Evolutionary conservation across 495 filamentous ascomycete species (phyloP), one percentile per base, ranked within the genome.

Genomic region (Cairneyella variabilis): DNA sequence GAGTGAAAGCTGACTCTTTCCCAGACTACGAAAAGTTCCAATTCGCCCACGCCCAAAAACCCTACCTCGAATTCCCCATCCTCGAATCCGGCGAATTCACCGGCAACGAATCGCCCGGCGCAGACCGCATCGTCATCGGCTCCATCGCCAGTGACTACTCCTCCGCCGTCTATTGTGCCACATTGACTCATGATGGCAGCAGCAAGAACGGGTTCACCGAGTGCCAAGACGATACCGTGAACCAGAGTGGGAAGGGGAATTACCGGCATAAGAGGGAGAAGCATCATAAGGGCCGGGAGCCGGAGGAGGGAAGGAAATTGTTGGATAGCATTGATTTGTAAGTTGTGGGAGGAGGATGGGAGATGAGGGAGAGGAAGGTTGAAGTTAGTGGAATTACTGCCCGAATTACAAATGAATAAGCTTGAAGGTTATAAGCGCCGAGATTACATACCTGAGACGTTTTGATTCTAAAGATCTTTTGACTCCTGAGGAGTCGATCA

Each of bases 11-110:
- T 45, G 16, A 26, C 25, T 18, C 1, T 3, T 20, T 39, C 28
- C 17, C 36, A 58, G 63, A 64, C 48, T 63, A 62, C 38, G 64
- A 62, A 38, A 42, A 60, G 7, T 66, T 66, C 64, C 17, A 48
- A 12, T 62, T 66, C 56, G n/a, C 34, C 11, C 48, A 64, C 28
- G 59, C 59, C 20, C 30, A 53, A 12, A 60, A 62, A 23, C 59
- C 64, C 20, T 66, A 64, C 32, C 39, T 63, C 12, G 64, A 64
- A 37, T 66, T 66, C 51, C 62, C 64, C 28, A 59, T 66, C 32
- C 53, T 62, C 6, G 46, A 46, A 26, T 50, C 48, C 17, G 59
- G 57, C 5, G 36, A 42, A 1, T 66, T 56, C 36, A 42, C 49
- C 22, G 53, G 54, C 2, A 40, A 48, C n/a, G 34, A 39, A 20